These are phyloP conservation scores for Phlebopus sp. DNA, from an alignment of 1,284 basidiomycete species.

Conservation along the genomic window DNA sequence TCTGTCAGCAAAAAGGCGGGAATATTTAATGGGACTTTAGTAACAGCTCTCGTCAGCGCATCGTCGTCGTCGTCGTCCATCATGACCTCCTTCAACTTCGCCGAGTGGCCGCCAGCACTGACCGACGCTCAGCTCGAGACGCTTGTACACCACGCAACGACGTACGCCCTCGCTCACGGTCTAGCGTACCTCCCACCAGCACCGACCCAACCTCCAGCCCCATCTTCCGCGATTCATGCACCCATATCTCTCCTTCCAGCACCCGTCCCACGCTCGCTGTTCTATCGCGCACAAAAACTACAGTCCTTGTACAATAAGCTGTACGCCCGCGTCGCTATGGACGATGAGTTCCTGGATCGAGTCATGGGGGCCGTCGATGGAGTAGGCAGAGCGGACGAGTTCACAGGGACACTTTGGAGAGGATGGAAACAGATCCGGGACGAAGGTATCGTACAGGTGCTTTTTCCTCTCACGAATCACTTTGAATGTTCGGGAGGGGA, in stretches of 20 bases:
- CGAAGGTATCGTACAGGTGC: constrained; percentile 50
- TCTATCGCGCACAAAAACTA: constrained; percentile 63
- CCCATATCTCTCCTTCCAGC: constrained; percentile 87
- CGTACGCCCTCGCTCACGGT: constrained; percentile 84
- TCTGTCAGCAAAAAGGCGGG: not conserved
- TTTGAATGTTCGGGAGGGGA: not conserved
- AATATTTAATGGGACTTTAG: not conserved
- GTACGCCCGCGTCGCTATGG: constrained; percentile 82
- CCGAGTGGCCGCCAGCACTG: constrained; percentile 75
- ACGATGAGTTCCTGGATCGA: constrained; percentile 75
- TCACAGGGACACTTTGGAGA: constrained; percentile 83
- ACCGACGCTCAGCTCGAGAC: constrained; percentile 53
- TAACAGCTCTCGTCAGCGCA: not conserved
- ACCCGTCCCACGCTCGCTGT: constrained; percentile 78
- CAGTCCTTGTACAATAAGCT: constrained; percentile 84
- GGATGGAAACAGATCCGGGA: constrained; percentile 79
- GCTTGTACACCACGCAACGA: constrained; percentile 69
- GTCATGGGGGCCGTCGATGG: constrained; percentile 78
- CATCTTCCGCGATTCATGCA: constrained; percentile 81
- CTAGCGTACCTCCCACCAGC: constrained; percentile 75
- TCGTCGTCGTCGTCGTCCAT: not conserved
- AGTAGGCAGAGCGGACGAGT: constrained; percentile 83
- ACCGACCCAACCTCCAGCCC: constrained; percentile 46
- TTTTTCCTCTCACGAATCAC: not conserved
- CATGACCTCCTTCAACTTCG: constrained; percentile 39